A percentile compares a stretch with the other conserved stretches of the same genome.
Conservation (phyloP, 139 green algal species). For the Bryopsis sp. region DNA sequence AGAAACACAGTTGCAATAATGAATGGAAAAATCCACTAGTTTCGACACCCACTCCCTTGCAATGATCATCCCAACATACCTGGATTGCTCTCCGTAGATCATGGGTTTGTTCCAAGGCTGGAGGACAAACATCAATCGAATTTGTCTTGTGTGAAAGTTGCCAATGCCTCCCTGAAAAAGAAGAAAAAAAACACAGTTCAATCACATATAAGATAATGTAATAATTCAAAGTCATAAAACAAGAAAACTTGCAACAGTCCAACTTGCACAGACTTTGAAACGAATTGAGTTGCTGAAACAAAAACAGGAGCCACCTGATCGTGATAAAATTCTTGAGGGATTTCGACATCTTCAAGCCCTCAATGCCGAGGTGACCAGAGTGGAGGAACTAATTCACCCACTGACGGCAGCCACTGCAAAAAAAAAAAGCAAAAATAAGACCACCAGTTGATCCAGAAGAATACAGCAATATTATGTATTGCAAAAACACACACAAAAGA, state of each 20-base stretch:
- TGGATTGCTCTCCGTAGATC: conserved; percentile 45
- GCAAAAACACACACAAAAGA: background rate
- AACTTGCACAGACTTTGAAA: background rate
- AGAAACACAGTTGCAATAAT: too few species aligned
- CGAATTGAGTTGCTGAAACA: too few species aligned
- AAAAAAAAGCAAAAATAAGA: conserved; percentile 12
- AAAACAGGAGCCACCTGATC: too few species aligned
- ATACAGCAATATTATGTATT: too few species aligned
- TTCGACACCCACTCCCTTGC: too few species aligned
- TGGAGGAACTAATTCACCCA: conserved; percentile 99
- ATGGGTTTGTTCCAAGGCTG: conserved; percentile 81
- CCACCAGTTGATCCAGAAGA: too few species aligned
- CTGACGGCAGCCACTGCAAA: conserved; percentile 59
- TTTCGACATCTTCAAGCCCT: conserved; percentile 98
- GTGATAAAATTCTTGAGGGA: conserved; percentile 99
- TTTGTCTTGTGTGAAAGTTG: conserved; percentile 72
- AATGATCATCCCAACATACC: too few species aligned
- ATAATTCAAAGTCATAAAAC: too few species aligned
- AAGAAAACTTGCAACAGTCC: background rate
- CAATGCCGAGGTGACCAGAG: conserved; percentile 89
- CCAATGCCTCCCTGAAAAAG: conserved; percentile 64
- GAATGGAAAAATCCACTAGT: too few species aligned
- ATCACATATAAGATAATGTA: too few species aligned
- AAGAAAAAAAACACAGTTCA: background rate
- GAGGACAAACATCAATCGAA: conserved; percentile 91